These are phyloP conservation scores for Galerina sulciceps DNA, from an alignment of 768 basidiomycete species.

Conservation along the genomic window DNA sequence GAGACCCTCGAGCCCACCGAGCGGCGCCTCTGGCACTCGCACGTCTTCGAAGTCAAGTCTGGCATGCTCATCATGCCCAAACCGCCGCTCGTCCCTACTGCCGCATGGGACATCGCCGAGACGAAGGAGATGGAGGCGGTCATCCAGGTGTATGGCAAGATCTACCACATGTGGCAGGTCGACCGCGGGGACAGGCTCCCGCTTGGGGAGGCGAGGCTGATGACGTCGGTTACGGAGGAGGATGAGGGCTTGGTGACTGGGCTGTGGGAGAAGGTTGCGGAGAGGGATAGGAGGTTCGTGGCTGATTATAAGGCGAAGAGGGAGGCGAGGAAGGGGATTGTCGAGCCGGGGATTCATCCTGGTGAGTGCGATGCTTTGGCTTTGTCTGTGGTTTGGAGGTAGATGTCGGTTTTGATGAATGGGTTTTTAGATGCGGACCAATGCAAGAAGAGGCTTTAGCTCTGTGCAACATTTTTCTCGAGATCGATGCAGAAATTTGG, in stretches of 20 bases:
- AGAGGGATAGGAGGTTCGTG: constrained; percentile 15
- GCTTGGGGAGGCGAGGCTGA: constrained; percentile 17
- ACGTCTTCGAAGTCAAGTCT: constrained; percentile 23
- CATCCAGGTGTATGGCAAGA: constrained; percentile 19
- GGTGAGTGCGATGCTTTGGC: not conserved
- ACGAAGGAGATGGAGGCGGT: constrained; percentile 20
- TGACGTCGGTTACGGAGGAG: constrained; percentile 15
- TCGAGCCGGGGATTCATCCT: not conserved
- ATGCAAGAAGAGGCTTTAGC: not conserved
- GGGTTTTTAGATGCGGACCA: not conserved
- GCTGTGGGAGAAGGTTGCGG: constrained; percentile 15
- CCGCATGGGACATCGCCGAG: constrained; percentile 19
- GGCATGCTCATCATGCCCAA: constrained; percentile 24
- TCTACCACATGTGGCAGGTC: constrained; percentile 21
- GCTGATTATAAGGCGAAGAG: constrained; percentile 15
- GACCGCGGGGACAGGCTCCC: constrained; percentile 8
- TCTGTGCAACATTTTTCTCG: no score
- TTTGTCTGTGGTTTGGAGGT: not conserved
- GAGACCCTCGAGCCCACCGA: constrained; percentile 17
- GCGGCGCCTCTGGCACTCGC: constrained; percentile 22
- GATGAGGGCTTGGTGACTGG: not conserved
- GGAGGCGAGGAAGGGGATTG: constrained; percentile 9
- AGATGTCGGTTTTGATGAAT: not conserved
- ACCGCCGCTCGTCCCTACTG: constrained; percentile 11
- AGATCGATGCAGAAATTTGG: no score